Conservation (phyloP, 2,329 filamentous ascomycete genomes). For the Fusarium coicis region DNA sequence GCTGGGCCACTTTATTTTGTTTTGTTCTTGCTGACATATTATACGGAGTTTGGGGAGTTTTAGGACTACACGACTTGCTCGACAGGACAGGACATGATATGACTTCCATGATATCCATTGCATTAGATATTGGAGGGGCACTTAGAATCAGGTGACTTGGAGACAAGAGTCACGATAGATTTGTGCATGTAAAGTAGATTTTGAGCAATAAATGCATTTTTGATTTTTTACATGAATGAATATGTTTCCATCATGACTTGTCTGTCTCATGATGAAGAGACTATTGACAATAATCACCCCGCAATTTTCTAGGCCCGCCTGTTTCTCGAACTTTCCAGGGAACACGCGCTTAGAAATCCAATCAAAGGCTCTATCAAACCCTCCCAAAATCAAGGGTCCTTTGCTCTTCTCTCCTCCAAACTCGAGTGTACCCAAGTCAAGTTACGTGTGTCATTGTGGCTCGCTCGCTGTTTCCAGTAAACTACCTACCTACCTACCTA, state of each 20-base stretch:
- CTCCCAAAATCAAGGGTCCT: constrained; percentile 9
- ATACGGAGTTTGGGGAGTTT: background rate
- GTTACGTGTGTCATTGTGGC: constrained; percentile 5
- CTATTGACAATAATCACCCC: constrained; percentile 4
- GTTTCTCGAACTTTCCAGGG: constrained; percentile 45
- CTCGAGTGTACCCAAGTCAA: background rate
- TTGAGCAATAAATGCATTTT: background rate
- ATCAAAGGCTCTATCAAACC: constrained; percentile 23
- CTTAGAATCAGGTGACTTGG: background rate
- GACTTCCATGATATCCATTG: background rate
- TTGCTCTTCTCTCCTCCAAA: constrained; percentile 1
- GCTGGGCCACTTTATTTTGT: background rate
- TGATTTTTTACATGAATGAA: background rate
- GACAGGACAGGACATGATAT: background rate
- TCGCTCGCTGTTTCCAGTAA: background rate
- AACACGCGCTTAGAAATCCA: constrained; percentile 46
- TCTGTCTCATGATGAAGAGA: constrained; percentile 17
- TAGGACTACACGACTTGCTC: background rate
- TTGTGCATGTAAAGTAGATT: background rate
- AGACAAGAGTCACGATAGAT: background rate
- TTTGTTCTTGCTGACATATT: background rate
- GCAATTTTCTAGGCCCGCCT: constrained; percentile 12
- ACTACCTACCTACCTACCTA: too few relatives aligned
- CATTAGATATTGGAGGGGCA: background rate
- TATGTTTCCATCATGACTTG: constrained; percentile 14